Percentiles rank a stretch among this genome's conserved stretches.
Evolutionary conservation across 169 alveolate species (phyloP).

Genomic region (Besnoitia besnoiti): DNA sequence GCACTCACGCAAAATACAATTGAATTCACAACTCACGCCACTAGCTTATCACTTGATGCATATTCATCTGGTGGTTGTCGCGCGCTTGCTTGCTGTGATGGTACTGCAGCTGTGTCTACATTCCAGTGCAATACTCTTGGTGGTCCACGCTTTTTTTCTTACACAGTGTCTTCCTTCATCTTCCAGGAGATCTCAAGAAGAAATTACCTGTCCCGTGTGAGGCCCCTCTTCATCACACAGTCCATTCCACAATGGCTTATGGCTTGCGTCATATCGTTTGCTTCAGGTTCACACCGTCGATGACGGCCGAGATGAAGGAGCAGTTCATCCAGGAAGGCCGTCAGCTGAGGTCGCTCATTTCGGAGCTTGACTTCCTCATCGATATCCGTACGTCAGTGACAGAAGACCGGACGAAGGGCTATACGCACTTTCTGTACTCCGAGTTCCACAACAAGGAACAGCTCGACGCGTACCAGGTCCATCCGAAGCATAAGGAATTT

Average conservation of each 20-base stretch:
- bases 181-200: too few species aligned
- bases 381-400: slow-evolving; percentile 44
- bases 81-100: too few species aligned
- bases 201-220: too few species aligned
- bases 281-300: slow-evolving; percentile 57
- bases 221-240: too few species aligned
- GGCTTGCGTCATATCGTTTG: slow-evolving; percentile 53
- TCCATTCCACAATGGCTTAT: neutral
- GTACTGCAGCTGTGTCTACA: too few species aligned
- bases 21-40: too few species aligned
- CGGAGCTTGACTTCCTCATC: slow-evolving; percentile 31
- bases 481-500: slow-evolving; percentile 47
- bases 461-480: slow-evolving; percentile 40
- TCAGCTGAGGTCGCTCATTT: slow-evolving; percentile 21
- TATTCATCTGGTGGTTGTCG: too few species aligned
- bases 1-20: too few species aligned
- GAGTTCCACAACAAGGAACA: slow-evolving; percentile 45
- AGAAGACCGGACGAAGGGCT: slow-evolving; percentile 53
- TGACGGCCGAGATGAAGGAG: slow-evolving; percentile 1
- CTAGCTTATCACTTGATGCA: too few species aligned
- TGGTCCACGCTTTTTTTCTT: too few species aligned
- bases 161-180: too few species aligned
- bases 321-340: slow-evolving; percentile 48
- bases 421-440: slow-evolving; percentile 61
- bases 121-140: too few species aligned